Conservation (phyloP, 208 protist species). For the Herpetomonas tarakana region DNA sequence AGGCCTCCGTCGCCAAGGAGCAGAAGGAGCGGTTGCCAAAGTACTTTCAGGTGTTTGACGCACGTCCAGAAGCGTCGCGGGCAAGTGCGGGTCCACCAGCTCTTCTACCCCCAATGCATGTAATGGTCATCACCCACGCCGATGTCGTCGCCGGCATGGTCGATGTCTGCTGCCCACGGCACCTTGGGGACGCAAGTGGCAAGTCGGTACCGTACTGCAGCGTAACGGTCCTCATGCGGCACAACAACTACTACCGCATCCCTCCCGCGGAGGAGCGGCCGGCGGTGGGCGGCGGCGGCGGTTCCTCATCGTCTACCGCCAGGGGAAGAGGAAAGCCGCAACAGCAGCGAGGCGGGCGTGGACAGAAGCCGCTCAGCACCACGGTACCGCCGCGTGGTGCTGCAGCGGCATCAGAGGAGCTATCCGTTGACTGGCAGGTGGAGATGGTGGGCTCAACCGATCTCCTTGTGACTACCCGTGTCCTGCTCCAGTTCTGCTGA, state of each 20-base stretch:
- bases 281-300: not conserved
- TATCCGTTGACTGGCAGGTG: slow-evolving; percentile 41
- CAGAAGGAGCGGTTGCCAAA: slow-evolving; percentile 41
- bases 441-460: slow-evolving; percentile 48
- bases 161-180: slow-evolving; percentile 63
- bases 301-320: not conserved
- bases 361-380: no score
- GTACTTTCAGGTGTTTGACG: slow-evolving; percentile 31
- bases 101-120: slow-evolving; percentile 65
- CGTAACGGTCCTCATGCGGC: slow-evolving; percentile 50
- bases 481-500: slow-evolving; percentile 54
- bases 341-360: no score
- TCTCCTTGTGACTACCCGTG: slow-evolving; percentile 48
- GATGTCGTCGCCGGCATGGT: slow-evolving; percentile 60
- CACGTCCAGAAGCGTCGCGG: slow-evolving; percentile 3
- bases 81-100: slow-evolving; percentile 16
- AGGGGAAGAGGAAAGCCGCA: not conserved
- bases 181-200: slow-evolving; percentile 37
- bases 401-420: slow-evolving; percentile 6
- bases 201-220: slow-evolving; percentile 82
- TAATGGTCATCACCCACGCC: slow-evolving; percentile 79
- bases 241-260: slow-evolving; percentile 80
- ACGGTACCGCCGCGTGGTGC: no score
- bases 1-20: slow-evolving; percentile 32
- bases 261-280: slow-evolving; percentile 25